Conservation (phyloP, 169 alveolate genomes). For the Cryptosporidium parvum region DNA sequence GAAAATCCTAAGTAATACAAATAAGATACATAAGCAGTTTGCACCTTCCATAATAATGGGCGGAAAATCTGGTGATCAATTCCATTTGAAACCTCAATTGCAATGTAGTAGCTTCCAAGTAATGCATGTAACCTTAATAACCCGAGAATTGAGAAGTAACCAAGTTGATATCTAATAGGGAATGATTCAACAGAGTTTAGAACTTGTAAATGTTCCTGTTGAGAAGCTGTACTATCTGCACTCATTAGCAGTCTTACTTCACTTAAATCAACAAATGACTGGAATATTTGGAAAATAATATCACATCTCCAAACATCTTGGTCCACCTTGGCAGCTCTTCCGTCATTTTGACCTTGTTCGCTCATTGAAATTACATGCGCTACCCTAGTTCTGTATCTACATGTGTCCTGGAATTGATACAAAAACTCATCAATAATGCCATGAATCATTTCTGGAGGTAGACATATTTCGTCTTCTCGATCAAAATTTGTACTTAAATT, state of each 20-base stretch:
- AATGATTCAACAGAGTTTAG: neutral
- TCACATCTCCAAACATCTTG: slow-evolving; percentile 76
- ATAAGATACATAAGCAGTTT: slow-evolving; percentile 70
- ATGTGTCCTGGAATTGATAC: slow-evolving; percentile 71
- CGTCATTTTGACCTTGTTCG: slow-evolving; percentile 51
- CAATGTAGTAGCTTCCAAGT: slow-evolving; percentile 59
- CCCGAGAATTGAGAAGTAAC: slow-evolving; percentile 52
- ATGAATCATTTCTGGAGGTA: slow-evolving; percentile 52
- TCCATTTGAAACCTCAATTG: slow-evolving; percentile 54
- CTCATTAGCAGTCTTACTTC: slow-evolving; percentile 3
- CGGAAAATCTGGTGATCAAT: slow-evolving; percentile 47
- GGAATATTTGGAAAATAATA: slow-evolving; percentile 42
- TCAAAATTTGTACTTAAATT: slow-evolving; percentile 8
- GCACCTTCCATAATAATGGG: slow-evolving; percentile 58
- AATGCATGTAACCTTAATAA: slow-evolving; percentile 42
- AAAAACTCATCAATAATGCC: slow-evolving; percentile 64
- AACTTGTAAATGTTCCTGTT: slow-evolving; percentile 9
- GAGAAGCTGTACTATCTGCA: slow-evolving; percentile 11
- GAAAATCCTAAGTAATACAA: slow-evolving; percentile 65
- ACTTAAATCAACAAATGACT: slow-evolving; percentile 45
- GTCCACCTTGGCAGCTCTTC: slow-evolving; percentile 31
- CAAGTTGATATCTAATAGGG: slow-evolving; percentile 46
- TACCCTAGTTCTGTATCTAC: slow-evolving; percentile 54
- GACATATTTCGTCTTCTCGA: slow-evolving; percentile 13
- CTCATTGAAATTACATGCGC: slow-evolving; percentile 28